A percentile compares a stretch with the other conserved stretches of the same genome.
Evolutionary conservation across 2,329 filamentous ascomycete genomes (phyloP).

Genomic region (Apiospora marii): DNA sequence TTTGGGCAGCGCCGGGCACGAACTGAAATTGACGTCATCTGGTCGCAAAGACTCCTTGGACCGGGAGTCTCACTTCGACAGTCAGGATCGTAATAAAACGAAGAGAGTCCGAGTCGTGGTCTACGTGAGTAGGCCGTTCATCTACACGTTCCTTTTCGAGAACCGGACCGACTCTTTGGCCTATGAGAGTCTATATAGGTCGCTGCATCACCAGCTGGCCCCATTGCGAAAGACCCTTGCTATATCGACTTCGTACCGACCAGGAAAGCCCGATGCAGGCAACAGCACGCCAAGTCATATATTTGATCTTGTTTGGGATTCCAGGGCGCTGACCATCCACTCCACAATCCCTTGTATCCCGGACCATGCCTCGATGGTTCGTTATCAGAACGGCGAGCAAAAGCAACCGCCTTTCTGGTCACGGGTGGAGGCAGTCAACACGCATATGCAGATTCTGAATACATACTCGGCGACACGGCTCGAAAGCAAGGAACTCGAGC

Average conservation of each 20-base stretch:
- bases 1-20: conserved; percentile 50
- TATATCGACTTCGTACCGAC: conserved; percentile 63
- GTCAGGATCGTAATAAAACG: conserved; percentile 61
- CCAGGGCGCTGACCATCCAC: conserved; percentile 61
- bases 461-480: conserved; percentile 58
- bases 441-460: conserved; percentile 69
- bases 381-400: conserved; percentile 25
- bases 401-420: conserved; percentile 56
- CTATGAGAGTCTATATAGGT: conserved; percentile 63
- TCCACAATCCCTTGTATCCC: conserved; percentile 74
- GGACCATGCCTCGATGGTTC: conserved; percentile 46
- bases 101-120: conserved; percentile 72
- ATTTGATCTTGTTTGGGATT: conserved; percentile 71
- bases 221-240: conserved; percentile 65
- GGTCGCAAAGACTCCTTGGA: conserved; percentile 32
- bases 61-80: conserved; percentile 45
- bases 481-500: conserved; percentile 58
- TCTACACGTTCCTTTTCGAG: conserved; percentile 79
- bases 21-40: conserved; percentile 33
- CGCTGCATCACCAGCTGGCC: conserved; percentile 66
- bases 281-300: conserved; percentile 51
- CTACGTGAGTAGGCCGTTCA: conserved; percentile 77
- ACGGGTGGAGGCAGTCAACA: conserved; percentile 68
- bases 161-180: conserved; percentile 65
- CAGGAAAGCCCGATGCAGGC: conserved; percentile 54